Evolutionary conservation across 2,329 filamentous ascomycete species (phyloP), one percentile per base, ranked within the genome.

Genomic region (Camptophora hylomeconis): DNA sequence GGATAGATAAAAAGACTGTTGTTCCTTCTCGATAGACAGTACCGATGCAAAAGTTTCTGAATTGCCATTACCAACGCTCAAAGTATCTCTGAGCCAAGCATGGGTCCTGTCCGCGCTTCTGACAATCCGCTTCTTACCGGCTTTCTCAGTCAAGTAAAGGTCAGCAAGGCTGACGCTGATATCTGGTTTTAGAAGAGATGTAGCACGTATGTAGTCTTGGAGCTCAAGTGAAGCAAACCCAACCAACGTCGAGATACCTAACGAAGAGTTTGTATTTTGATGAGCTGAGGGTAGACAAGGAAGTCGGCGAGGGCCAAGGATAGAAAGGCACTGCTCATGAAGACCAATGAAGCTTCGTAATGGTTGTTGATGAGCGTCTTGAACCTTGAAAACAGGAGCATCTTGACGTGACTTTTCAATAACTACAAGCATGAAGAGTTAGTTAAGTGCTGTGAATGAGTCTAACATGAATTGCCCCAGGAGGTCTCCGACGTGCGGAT

Each of bases 101-200:
- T 89, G 79, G 1, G 82, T 93, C 32, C 87, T 68, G 47, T 89
- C 83, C 14, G 74, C 76, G 75, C 93, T 94, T 46, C 81, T 84
- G 19, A 73, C 64, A 25, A 79, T 70, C 24, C 86, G 69, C 55
- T 92, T 93, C 7, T 66, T 58, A 3, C 75, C 70, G 0, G 79
- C 68, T 3, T 61, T 39, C 30, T 61, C 58, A 42, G 69, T 68
- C 17, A 67, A 63, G 7, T 86, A 67, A 13, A 75, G 52, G 52
- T 98, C 89, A 4, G 78, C 80, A 28, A 92, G 55, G 0, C 75
- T 75, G 14, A 95, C 65, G 19, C 77, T 71, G 30, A 95, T 76
- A 48, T 98, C 87, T 1, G 87, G 82, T 28, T 65, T 63, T 19
- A 93, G 56, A n/a, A 59, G 64, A 34, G 67, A 56, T 2, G 79